Conservation (phyloP, 371 early-diverging fungal genomes). For the Circinella umbellata region DNA sequence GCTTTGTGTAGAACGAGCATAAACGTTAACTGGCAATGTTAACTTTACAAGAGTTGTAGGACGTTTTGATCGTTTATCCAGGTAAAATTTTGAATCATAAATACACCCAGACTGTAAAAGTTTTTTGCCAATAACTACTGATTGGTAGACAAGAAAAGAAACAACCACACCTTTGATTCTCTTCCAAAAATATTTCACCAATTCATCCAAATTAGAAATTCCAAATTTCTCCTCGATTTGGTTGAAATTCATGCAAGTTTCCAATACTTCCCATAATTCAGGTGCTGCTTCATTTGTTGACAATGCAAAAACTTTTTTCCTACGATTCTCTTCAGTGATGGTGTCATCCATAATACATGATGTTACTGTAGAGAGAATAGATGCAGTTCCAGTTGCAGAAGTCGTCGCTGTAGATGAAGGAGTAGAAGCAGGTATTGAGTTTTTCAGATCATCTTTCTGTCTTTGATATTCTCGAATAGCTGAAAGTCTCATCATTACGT, state of each 20-base stretch:
- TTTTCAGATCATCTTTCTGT: background rate
- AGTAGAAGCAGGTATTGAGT: background rate
- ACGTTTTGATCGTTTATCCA: background rate
- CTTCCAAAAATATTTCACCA: constrained; percentile 1
- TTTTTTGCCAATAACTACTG: constrained; percentile 4
- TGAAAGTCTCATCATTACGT: constrained; percentile 1
- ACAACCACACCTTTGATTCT: background rate
- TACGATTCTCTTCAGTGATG: too few species aligned
- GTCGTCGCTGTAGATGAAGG: background rate
- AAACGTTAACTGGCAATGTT: background rate
- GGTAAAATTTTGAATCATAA: constrained; percentile 9
- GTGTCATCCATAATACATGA: too few species aligned
- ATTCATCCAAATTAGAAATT: background rate
- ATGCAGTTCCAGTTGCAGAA: background rate
- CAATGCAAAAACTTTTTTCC: background rate
- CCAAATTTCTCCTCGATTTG: background rate
- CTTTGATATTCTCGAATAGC: background rate
- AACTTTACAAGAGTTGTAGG: constrained; percentile 6
- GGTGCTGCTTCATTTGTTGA: background rate
- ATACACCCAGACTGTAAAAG: background rate
- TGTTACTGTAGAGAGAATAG: too few species aligned
- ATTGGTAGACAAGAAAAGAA: too few species aligned
- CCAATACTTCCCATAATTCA: background rate
- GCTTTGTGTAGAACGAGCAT: background rate
- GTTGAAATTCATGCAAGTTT: background rate